Conservation (phyloP, 345 rosid genomes). For the Hirschfeldia incana region DNA sequence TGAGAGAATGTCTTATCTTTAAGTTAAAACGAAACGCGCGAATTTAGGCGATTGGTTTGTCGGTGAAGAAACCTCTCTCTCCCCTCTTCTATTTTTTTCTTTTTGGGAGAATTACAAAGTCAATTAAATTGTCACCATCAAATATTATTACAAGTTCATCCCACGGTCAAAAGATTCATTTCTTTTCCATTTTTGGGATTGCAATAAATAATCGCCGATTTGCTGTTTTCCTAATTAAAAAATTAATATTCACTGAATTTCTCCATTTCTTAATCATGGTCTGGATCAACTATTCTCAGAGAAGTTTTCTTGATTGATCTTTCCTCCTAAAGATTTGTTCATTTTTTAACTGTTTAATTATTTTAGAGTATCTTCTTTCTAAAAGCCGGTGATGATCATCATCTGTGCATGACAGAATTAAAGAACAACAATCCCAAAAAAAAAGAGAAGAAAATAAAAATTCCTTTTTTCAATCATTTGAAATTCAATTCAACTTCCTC, state of each 20-base stretch:
- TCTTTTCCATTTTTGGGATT: constrained; percentile 9
- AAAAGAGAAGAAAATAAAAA: not conserved
- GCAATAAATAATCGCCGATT: constrained; percentile 18
- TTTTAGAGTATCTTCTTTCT: constrained; percentile 6
- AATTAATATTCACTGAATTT: not conserved
- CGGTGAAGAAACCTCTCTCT: constrained; percentile 10
- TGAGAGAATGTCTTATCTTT: constrained; percentile 25
- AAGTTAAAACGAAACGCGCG: constrained; percentile 24
- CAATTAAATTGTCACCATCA: constrained; percentile 16
- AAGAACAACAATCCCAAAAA: not conserved
- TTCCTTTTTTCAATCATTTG: constrained; percentile 6
- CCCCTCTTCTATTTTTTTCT: not conserved
- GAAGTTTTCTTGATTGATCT: constrained; percentile 13
- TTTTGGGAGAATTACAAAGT: not conserved
- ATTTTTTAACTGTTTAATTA: not conserved
- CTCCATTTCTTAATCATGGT: not conserved
- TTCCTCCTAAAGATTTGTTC: constrained; percentile 14
- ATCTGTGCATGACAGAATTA: constrained; percentile 16
- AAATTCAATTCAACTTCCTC: constrained; percentile 2
- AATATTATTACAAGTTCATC: not conserved
- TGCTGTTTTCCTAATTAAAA: not conserved
- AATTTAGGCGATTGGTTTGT: constrained; percentile 25
- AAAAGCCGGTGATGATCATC: constrained; percentile 19
- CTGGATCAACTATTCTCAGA: not conserved
- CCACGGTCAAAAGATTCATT: constrained; percentile 7